Evolutionary conservation across 2,329 filamentous ascomycete genomes (phyloP), one percentile per base, ranked within the genome.

Genomic region (Rutstroemia sp.): DNA sequence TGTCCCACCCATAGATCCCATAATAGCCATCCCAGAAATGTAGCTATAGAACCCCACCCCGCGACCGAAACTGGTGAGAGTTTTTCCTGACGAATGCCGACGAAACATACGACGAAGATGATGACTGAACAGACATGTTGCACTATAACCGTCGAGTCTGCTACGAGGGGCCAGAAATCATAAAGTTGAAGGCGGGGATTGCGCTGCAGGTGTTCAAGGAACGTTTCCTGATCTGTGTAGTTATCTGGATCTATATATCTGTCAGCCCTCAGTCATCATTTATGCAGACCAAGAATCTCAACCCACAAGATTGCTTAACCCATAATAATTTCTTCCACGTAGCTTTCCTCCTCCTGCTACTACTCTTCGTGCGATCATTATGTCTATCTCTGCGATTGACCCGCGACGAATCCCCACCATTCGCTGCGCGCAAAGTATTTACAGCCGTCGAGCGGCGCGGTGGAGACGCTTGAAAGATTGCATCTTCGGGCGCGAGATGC

Each of bases 91-190:
- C 88, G 88, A 60, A 99, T 99, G 53, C 85, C 90, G 16, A 92
- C 85, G 69, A 99, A 99, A 72, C 89, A 95, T 62, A 92, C 92
- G 59, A 95, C 82, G 69, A 97, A 99, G 56, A 99, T 92, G 54
- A 88, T 88, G 59, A 97, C 92, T 7, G 90, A 95, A 71, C 90
- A 95, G 49, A 97, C 88, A 71, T 99, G 94, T 71, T 99, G 94
- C 17, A 97, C 88, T 63, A 99, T 96, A 58, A 97, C 90, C 3
- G 92, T 96, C 14, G 89, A 92, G 71, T 97, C 92, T 57, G 90
- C 89, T 51, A 97, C 91, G 37, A 99, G 79, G 8, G 92, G 90
- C 92, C 94, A 99, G 73, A 99, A 99, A 68, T 97, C 92, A 72
- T 99, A 99, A 0, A 92, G 92, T 63, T 94, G 87, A 52, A 97